Percentiles rank a stretch among this genome's conserved stretches.
phyloP scores from a whole-genome alignment of 2,329 filamentous ascomycete genomes.

The Sporothrix dimorphospora region DNA sequence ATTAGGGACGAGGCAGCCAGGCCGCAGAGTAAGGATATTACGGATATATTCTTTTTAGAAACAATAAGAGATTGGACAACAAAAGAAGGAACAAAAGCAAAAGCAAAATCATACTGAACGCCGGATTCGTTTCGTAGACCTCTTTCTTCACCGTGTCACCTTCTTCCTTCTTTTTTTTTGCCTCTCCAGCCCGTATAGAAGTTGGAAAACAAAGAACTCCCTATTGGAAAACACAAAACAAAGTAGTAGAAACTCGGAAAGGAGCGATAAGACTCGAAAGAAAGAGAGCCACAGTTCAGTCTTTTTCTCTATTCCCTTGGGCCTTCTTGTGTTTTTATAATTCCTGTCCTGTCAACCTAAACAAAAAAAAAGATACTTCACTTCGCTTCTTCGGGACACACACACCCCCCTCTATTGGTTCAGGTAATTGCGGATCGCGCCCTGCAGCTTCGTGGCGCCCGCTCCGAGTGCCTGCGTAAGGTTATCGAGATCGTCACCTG shows the following conservation, averaged over 20 bases:
- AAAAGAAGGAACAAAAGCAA: neutral
- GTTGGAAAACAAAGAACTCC: slow-evolving; percentile 16
- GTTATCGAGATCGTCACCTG: slow-evolving; percentile 94
- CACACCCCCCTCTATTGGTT: slow-evolving; percentile 11
- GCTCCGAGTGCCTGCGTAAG: slow-evolving; percentile 81
- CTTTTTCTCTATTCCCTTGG: neutral
- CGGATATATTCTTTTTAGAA: slow-evolving; percentile 5
- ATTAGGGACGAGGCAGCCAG: neutral
- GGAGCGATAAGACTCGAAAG: neutral
- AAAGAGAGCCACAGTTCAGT: neutral
- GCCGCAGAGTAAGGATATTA: neutral
- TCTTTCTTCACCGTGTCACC: neutral
- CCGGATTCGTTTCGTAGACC: slow-evolving; percentile 21
- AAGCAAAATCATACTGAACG: slow-evolving; percentile 13
- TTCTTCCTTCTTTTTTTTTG: neutral
- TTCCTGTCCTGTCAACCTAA: slow-evolving; percentile 12
- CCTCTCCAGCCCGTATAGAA: slow-evolving; percentile 17
- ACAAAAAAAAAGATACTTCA: neutral
- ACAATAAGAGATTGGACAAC: neutral
- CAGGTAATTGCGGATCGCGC: slow-evolving; percentile 67
- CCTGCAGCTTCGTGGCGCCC: slow-evolving; percentile 81
- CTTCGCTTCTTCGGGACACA: neutral
- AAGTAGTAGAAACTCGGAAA: neutral
- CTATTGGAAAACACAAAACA: neutral
- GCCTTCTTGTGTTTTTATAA: neutral